Percentiles rank a stretch among this genome's conserved stretches.
These are phyloP conservation scores for Quercus engelmannii DNA, from an alignment of 306 rosid genomes.

Conservation along the genomic window DNA sequence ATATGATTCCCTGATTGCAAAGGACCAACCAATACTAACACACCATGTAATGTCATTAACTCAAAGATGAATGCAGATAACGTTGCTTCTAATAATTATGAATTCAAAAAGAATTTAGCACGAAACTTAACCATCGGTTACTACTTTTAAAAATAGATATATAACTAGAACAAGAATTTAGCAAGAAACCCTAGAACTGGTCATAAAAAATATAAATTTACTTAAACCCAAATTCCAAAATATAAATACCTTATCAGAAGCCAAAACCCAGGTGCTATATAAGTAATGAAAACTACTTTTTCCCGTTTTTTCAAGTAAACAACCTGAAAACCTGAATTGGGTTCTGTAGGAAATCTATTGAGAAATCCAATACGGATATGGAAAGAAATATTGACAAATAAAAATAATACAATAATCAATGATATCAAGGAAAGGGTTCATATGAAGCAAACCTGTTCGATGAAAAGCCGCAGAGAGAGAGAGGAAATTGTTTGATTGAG, in stretches of 20 bases:
- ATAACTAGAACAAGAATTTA: background rate
- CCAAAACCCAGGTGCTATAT: background rate
- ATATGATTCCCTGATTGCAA: background rate
- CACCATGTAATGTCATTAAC: background rate
- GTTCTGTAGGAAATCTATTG: background rate
- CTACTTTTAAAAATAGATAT: no score
- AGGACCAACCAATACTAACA: background rate
- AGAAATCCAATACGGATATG: background rate
- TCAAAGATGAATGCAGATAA: background rate
- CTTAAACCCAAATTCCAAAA: background rate
- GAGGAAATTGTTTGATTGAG: background rate
- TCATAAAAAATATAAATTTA: background rate
- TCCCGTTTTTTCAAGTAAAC: background rate
- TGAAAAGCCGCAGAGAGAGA: slow-evolving; percentile 1
- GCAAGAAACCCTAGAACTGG: slow-evolving; percentile 22
- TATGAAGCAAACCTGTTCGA: slow-evolving; percentile 29
- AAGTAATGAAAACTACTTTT: no score
- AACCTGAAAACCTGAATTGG: background rate
- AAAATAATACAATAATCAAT: background rate
- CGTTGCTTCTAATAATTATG: background rate
- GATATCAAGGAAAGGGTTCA: background rate
- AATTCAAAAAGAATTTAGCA: background rate
- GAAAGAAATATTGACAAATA: background rate
- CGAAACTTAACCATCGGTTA: no score
- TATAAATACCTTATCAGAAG: background rate